phyloP scores from a whole-genome alignment of 1,139 yeast genomes.

The Blastobotrys buckinghamii region DNA sequence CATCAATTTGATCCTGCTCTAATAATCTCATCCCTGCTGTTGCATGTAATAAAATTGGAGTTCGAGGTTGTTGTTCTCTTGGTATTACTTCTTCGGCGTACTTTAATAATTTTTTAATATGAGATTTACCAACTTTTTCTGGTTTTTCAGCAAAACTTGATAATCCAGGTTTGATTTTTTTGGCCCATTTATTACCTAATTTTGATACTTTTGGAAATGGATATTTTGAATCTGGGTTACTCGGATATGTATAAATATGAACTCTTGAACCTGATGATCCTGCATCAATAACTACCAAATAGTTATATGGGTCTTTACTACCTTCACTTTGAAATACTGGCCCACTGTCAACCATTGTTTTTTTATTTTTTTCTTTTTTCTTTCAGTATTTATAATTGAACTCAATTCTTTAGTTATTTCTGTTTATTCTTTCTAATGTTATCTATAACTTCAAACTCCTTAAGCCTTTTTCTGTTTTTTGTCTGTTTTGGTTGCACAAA shows the following conservation, averaged over 20 bases:
- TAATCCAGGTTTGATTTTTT: constrained; percentile 63
- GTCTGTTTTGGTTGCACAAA: too few species aligned
- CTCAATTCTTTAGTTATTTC: too few species aligned
- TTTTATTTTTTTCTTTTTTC: too few species aligned
- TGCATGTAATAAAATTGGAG: constrained; percentile 73
- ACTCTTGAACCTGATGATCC: constrained; percentile 81
- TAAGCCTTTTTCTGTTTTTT: too few species aligned
- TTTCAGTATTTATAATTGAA: too few species aligned
- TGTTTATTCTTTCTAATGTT: too few species aligned
- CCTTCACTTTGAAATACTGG: constrained; percentile 29
- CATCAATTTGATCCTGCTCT: constrained; percentile 46
- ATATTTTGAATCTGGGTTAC: constrained; percentile 1
- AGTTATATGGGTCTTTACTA: constrained; percentile 51
- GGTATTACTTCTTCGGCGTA: constrained; percentile 58
- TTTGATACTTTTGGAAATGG: constrained; percentile 40
- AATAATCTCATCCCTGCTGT: constrained; percentile 78
- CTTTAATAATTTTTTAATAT: constrained; percentile 47
- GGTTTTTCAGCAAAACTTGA: constrained; percentile 48
- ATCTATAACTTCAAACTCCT: too few species aligned
- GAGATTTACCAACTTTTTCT: constrained; percentile 51
- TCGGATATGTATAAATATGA: constrained; percentile 61
- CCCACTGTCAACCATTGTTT: constrained; percentile 11
- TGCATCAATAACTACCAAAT: constrained; percentile 70
- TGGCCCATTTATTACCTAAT: constrained; percentile 49
- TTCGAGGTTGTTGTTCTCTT: constrained; percentile 55